Evolutionary conservation across 352 stramenopile species (phyloP).

Genomic region (Lagenidium giganteum): DNA sequence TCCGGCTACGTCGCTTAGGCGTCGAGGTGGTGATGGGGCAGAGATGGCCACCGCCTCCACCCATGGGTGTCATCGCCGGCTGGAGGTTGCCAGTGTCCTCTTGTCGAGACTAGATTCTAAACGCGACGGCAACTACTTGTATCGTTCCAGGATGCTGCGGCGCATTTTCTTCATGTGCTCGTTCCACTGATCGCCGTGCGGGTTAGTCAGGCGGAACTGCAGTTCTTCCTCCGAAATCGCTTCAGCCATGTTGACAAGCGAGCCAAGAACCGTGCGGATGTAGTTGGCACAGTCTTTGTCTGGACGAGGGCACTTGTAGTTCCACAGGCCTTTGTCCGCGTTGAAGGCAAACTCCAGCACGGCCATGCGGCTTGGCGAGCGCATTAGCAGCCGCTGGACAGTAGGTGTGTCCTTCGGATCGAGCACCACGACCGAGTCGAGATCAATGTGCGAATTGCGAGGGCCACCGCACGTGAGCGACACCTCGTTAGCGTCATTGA

Average conservation of each 20-base stretch:
- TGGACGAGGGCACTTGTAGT: conserved; percentile 84
- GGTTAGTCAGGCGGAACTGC: conserved; percentile 78
- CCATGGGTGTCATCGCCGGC: too few relatives aligned
- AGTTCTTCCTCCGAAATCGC: conserved; percentile 89
- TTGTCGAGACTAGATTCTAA: too few relatives aligned
- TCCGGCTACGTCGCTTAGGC: conserved; percentile 3
- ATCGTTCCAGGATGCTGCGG: conserved; percentile 52
- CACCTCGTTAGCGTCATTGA: conserved; percentile 55
- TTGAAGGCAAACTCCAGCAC: conserved; percentile 88
- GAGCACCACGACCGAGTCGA: conserved; percentile 79
- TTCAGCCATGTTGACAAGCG: conserved; percentile 89
- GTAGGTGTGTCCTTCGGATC: conserved; percentile 68
- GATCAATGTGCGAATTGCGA: conserved; percentile 70
- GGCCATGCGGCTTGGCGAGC: conserved; percentile 46
- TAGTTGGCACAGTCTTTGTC: conserved; percentile 90
- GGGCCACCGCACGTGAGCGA: conserved; percentile 69
- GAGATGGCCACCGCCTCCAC: too few relatives aligned
- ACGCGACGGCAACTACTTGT: conserved; percentile 22
- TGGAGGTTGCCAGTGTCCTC: too few relatives aligned
- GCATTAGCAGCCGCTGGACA: conserved; percentile 62
- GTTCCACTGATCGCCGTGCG: conserved; percentile 74
- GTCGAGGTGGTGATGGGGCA: too few relatives aligned
- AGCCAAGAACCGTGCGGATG: conserved; percentile 86
- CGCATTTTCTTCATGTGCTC: conserved; percentile 80
- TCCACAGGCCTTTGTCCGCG: conserved; percentile 83